Base-by-base conservation (phyloP, 148 eudicot genomes). In the Camellia sinensis region DNA sequence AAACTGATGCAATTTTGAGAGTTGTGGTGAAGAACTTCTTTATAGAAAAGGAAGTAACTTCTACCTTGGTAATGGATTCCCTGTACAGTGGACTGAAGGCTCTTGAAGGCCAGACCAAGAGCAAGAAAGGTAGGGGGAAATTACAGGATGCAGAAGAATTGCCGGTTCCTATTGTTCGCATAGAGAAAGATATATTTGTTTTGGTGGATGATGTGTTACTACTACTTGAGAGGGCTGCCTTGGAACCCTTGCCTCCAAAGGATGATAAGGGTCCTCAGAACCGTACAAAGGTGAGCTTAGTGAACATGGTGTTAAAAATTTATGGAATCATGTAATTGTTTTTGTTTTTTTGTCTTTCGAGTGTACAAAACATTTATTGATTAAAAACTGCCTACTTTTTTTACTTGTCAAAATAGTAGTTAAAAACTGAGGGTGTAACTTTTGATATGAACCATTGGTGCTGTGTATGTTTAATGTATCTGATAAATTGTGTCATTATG, bases 191-290 rank as follows among this genome's bases (percentile, higher is more conserved):
- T 75, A 85, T 81, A 79, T 95, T 95, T 82, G 83, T 93, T 78
- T 78, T 95, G 87, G 91, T 90, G 74, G 98, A 95, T 82, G 98
- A 95, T 85, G 93, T 93, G 60, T 81, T 94, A 43, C 78, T 83
- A 81, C 88, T 94, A 77, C 90, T 94, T 62, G 89, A 91, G 86
- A 89, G 96, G 87, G 97, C 94, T 77, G 90, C 96, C 80, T 21
- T 93, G 81, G 98, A 93, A 75, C 92, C 97, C 2, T 89, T 91
- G 88, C 98, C 97, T 60, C 96, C 96, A 4, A 95, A 95, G 81
- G 98, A 95, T 81, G 98, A 95, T 63, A 95, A 95, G 80, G 97
- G 94, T 81, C 98, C 97, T 79, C 98, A 93, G 83, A 95, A 95
- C 81, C 98, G 97, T 84, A 91, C 88, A 44, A 93, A 95, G 94